Percentiles rank a stretch among this genome's conserved stretches.
Evolutionary conservation across 208 protist species (phyloP).

Genomic region (Angomonas deanei): DNA sequence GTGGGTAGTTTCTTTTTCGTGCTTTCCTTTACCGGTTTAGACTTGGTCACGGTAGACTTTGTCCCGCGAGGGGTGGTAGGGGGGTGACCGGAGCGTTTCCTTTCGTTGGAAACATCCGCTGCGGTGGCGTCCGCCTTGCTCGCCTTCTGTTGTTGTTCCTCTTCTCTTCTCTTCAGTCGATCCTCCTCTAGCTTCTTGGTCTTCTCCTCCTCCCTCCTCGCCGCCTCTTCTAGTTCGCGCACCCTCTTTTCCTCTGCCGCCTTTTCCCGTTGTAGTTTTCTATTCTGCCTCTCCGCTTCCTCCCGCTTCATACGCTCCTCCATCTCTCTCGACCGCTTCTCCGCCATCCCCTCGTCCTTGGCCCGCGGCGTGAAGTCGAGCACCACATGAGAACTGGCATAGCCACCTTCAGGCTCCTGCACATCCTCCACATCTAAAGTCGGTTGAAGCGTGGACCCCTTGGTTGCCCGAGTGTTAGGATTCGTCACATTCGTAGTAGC

Average conservation of each 20-base stretch:
- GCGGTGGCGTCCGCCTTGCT: not conserved
- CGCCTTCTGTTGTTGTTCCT: conserved; percentile 5
- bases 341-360: conserved; percentile 20
- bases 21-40: conserved; percentile 20
- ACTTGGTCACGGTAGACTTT: conserved; percentile 8
- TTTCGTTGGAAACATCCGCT: conserved; percentile 15
- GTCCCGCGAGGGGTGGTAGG: conserved; percentile 40
- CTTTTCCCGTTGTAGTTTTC: conserved; percentile 11
- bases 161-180: not conserved
- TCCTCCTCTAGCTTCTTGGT: conserved; percentile 10
- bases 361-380: conserved; percentile 42
- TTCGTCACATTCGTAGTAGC: too few relatives aligned
- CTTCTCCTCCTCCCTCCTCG: not conserved
- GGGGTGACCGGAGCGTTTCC: conserved; percentile 41
- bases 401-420: not conserved
- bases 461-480: too few relatives aligned
- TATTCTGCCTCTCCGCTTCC: conserved; percentile 30
- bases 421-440: not conserved
- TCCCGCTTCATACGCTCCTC: conserved; percentile 35
- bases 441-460: too few relatives aligned
- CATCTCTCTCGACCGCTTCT: conserved; percentile 32
- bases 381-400: conserved; percentile 5
- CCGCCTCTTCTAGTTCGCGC: conserved; percentile 20
- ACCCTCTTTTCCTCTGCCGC: conserved; percentile 11
- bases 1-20: conserved; percentile 39